These are phyloP conservation scores for Phytophthora vignae DNA, from an alignment of 352 stramenopile genomes.

Conservation along the genomic window DNA sequence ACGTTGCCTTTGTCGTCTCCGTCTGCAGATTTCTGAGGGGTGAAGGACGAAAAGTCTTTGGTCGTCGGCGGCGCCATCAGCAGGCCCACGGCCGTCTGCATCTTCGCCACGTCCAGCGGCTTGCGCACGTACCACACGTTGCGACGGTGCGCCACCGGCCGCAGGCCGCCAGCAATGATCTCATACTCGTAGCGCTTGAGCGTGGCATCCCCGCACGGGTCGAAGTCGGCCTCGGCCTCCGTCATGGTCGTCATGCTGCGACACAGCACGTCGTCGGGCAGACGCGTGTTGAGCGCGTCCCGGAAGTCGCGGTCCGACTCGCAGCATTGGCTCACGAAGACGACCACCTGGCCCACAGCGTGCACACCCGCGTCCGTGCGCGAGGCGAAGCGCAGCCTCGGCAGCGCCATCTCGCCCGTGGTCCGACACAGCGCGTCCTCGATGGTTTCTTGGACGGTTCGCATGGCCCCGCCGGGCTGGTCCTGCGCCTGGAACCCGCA, in stretches of 20 bases:
- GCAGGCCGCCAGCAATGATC: constrained; percentile 56
- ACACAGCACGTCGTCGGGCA: constrained; percentile 70
- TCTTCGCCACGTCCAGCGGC: constrained; percentile 57
- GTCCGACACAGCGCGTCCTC: constrained; percentile 76
- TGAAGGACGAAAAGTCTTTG: constrained; percentile 80
- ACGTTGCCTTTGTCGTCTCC: constrained; percentile 50
- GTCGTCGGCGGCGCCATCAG: constrained; percentile 38
- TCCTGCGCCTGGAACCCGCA: constrained; percentile 87
- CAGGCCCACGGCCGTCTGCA: constrained; percentile 50
- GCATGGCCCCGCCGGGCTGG: constrained; percentile 37
- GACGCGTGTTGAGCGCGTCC: constrained; percentile 76
- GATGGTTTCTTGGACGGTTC: constrained; percentile 78
- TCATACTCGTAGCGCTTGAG: constrained; percentile 78
- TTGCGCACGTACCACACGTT: constrained; percentile 72
- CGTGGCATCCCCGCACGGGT: constrained; percentile 57
- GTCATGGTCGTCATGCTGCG: constrained; percentile 38
- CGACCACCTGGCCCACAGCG: constrained; percentile 89
- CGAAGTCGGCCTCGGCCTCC: constrained; percentile 41
- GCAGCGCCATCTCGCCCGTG: constrained; percentile 64
- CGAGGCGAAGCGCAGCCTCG: constrained; percentile 86
- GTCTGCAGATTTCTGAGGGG: constrained; percentile 55
- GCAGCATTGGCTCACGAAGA: constrained; percentile 84
- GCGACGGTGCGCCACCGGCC: constrained; percentile 56
- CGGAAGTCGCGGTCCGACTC: constrained; percentile 56
- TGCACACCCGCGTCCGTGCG: constrained; percentile 95